phyloP scores from a whole-genome alignment of 257 asterid genomes.

The Solanum bulbocastanum region DNA sequence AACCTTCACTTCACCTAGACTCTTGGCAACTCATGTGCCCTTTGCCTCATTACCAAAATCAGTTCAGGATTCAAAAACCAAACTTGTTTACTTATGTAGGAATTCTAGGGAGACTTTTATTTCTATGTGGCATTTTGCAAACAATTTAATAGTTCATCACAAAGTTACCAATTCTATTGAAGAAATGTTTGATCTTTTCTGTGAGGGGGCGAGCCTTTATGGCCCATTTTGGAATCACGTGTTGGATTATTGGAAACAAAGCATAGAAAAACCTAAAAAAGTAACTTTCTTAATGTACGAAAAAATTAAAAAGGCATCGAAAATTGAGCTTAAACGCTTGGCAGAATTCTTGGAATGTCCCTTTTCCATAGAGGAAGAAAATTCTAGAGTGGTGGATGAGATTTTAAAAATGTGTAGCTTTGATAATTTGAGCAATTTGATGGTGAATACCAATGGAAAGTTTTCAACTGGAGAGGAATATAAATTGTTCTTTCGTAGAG shows the following conservation, averaged over 20 bases:
- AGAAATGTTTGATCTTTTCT: not conserved
- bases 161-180: not conserved
- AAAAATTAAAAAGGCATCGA: not conserved
- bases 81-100: not conserved
- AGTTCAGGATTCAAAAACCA: not conserved
- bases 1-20: not conserved
- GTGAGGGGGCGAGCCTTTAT: not conserved
- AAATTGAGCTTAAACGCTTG: not conserved
- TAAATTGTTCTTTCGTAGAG: not conserved
- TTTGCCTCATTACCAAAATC: not conserved
- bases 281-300: not conserved
- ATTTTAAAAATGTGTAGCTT: not conserved
- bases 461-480: not conserved
- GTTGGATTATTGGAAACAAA: not conserved
- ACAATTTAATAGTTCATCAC: no score
- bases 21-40: not conserved
- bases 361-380: not conserved
- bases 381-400: not conserved
- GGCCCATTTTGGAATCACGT: not conserved
- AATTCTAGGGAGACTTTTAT: not conserved
- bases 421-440: not conserved
- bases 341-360: not conserved
- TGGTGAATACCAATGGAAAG: not conserved
- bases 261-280: not conserved
- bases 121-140: not conserved